Conservation (phyloP, 306 rosid species). For the Astragalus membranaceus region DNA sequence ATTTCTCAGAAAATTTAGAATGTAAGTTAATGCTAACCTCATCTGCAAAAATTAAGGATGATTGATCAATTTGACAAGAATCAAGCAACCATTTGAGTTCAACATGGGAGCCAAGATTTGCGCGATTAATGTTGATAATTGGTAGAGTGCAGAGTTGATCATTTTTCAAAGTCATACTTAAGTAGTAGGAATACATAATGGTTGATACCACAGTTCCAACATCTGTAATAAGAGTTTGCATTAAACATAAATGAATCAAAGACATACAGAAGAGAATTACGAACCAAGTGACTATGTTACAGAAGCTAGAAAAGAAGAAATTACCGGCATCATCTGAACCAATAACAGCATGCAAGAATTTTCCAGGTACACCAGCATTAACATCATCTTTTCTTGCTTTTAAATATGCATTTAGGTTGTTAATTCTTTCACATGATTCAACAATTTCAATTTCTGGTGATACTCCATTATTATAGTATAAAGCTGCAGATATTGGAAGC, state of each 20-base stretch:
- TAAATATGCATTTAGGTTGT: constrained; percentile 52
- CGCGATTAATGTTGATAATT: constrained; percentile 67
- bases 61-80: constrained; percentile 71
- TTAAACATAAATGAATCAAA: neutral
- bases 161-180: constrained; percentile 37
- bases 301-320: neutral
- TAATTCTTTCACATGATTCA: constrained; percentile 58
- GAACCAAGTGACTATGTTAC: neutral
- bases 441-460: constrained; percentile 60
- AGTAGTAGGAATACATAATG: constrained; percentile 75
- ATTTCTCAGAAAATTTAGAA: neutral
- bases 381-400: constrained; percentile 62
- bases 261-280: too few relatives aligned
- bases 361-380: constrained; percentile 67
- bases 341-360: constrained; percentile 65
- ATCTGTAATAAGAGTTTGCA: constrained; percentile 41
- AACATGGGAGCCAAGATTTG: constrained; percentile 52
- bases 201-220: constrained; percentile 66
- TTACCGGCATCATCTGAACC: constrained; percentile 62
- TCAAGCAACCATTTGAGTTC: constrained; percentile 80
- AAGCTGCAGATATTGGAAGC: constrained; percentile 72
- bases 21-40: constrained; percentile 48
- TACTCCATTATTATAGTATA: constrained; percentile 47
- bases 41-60: constrained; percentile 62
- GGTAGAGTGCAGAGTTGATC: constrained; percentile 63